Conservation (phyloP, 495 filamentous ascomycete genomes). For the Aspergillus carlsbadensis region DNA sequence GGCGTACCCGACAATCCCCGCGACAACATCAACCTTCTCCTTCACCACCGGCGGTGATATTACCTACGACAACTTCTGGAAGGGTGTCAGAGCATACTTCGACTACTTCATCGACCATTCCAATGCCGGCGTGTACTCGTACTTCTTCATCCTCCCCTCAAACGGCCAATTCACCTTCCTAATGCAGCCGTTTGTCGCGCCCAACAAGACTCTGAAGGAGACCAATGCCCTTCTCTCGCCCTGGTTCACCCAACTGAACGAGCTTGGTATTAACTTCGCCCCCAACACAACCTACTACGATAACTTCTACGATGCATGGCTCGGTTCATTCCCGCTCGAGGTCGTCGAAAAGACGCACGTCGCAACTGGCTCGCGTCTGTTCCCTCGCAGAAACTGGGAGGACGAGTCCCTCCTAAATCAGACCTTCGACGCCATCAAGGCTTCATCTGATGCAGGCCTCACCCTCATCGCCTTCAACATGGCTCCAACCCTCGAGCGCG, state of each 20-base stretch:
- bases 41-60: conserved; percentile 36
- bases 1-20: conserved; percentile 38
- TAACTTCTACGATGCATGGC: conserved; percentile 48
- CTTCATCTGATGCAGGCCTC: conserved; percentile 42
- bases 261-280: conserved; percentile 33
- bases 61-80: conserved; percentile 48
- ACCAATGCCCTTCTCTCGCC: conserved; percentile 45
- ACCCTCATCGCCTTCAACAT: conserved; percentile 51
- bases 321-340: conserved; percentile 47
- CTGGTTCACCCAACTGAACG: conserved; percentile 39
- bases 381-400: conserved; percentile 49
- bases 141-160: conserved; percentile 39
- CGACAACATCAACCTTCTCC: conserved; percentile 40
- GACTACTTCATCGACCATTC: conserved; percentile 45
- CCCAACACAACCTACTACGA: conserved; percentile 51
- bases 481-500: conserved; percentile 30
- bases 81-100: conserved; percentile 47
- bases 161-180: conserved; percentile 27
- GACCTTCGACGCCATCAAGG: conserved; percentile 45
- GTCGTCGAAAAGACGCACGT: conserved; percentile 38
- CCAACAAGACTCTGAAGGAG: conserved; percentile 48
- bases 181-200: conserved; percentile 49
- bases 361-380: conserved; percentile 48
- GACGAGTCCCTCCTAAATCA: conserved; percentile 33
- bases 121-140: conserved; percentile 53